Conservation (phyloP, 768 basidiomycete genomes). For the Tremella fuciformis region DNA sequence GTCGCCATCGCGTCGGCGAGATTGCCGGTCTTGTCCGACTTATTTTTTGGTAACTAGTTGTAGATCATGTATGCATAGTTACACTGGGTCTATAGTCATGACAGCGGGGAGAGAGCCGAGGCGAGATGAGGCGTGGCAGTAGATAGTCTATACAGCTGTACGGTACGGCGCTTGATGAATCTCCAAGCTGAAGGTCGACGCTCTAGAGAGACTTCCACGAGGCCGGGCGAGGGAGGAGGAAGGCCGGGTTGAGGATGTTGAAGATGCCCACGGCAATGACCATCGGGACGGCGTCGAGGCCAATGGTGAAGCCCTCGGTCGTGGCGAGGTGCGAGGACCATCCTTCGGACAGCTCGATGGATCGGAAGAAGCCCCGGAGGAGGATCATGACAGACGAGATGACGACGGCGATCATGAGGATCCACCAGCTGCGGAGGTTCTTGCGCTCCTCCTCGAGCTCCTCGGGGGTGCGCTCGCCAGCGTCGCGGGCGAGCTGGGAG, state of each 20-base stretch:
- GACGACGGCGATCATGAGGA: slow-evolving; percentile 24
- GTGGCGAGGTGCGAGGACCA: slow-evolving; percentile 41
- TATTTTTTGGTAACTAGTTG: no score
- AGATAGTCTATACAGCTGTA: no score
- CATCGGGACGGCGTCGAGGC: slow-evolving; percentile 36
- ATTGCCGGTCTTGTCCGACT: no score
- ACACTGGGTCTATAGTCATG: no score
- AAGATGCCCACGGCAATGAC: slow-evolving; percentile 20
- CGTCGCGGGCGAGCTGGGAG: neutral
- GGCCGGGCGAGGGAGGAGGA: slow-evolving; percentile 1
- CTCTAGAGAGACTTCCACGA: neutral
- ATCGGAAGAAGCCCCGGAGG: slow-evolving; percentile 27
- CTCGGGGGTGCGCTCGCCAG: neutral
- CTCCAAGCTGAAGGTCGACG: no score
- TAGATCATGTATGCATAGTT: no score
- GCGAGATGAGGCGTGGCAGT: no score
- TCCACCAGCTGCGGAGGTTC: slow-evolving; percentile 29
- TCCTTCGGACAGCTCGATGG: slow-evolving; percentile 43
- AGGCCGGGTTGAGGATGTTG: slow-evolving; percentile 1
- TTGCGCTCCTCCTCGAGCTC: neutral
- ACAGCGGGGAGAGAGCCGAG: no score
- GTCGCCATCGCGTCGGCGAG: no score
- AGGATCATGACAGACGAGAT: slow-evolving; percentile 32
- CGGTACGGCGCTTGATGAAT: no score
- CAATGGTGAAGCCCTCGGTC: slow-evolving; percentile 11